Evolutionary conservation across 352 stramenopile species (phyloP).

Genomic region (Phytophthora pinifolia): DNA sequence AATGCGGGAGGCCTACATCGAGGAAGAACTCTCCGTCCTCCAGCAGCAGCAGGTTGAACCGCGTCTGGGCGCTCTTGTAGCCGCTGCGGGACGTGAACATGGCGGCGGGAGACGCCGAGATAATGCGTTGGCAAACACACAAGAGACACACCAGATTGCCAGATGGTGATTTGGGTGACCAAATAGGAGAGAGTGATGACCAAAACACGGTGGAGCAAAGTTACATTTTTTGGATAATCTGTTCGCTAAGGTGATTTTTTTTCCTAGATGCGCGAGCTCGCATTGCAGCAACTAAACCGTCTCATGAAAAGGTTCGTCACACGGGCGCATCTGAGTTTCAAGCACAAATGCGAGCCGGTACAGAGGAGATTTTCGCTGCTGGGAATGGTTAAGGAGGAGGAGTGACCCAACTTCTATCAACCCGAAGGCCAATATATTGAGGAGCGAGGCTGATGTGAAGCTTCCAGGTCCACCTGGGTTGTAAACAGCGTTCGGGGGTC

Average conservation of each 20-base stretch:
- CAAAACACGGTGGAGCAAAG: constrained; percentile 13
- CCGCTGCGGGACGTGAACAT: constrained; percentile 46
- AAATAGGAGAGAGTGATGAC: no score
- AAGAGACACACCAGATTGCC: constrained; percentile 15
- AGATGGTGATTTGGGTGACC: background rate
- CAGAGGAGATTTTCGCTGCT: constrained; percentile 33
- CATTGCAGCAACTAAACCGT: constrained; percentile 9
- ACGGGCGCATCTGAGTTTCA: constrained; percentile 19
- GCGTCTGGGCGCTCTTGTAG: constrained; percentile 58
- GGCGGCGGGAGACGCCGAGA: constrained; percentile 1
- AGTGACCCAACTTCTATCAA: constrained; percentile 36
- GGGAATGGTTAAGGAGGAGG: constrained; percentile 15
- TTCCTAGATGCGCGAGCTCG: constrained; percentile 13
- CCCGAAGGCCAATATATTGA: constrained; percentile 26
- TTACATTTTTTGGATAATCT: no score
- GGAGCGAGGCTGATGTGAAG: no score
- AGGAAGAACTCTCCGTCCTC: constrained; percentile 96
- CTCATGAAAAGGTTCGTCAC: constrained; percentile 5
- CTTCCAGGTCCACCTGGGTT: no score
- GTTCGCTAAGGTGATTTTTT: no score
- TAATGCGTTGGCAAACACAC: constrained; percentile 11
- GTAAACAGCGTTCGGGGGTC: no score
- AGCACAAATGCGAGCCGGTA: constrained; percentile 42
- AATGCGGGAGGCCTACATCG: constrained; percentile 51
- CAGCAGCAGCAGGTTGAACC: constrained; percentile 93